Conservation (phyloP, 768 basidiomycete species). For the Phanerochaete carnosa region DNA sequence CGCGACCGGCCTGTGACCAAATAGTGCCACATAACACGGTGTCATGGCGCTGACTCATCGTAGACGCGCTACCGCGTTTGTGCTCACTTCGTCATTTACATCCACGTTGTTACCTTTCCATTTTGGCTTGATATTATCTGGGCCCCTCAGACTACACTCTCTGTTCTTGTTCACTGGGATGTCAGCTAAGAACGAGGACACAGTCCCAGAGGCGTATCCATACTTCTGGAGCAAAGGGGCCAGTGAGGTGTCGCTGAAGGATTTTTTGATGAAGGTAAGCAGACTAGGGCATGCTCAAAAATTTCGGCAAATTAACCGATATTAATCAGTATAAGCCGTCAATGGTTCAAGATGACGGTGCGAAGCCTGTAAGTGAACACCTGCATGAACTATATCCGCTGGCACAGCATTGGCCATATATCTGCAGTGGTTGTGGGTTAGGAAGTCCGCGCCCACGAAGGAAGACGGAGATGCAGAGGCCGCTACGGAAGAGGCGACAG, state of each 20-base stretch:
- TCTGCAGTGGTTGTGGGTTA: slow-evolving; percentile 65
- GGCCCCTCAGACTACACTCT: not conserved
- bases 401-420: not conserved
- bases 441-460: slow-evolving; percentile 10
- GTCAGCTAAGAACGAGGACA: not conserved
- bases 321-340: slow-evolving; percentile 63
- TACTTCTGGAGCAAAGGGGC: slow-evolving; percentile 3
- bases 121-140: not conserved
- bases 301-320: not conserved
- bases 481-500: slow-evolving; percentile 45
- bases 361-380: slow-evolving; percentile 54
- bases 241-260: not conserved
- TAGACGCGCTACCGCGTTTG: not conserved
- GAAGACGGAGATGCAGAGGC: slow-evolving; percentile 12
- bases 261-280: slow-evolving; percentile 44
- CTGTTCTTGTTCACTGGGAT: not conserved
- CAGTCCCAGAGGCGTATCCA: not conserved
- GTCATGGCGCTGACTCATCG: not conserved
- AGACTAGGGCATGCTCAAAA: not conserved
- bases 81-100: not conserved
- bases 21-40: slow-evolving; percentile 8
- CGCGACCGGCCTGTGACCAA: not conserved
- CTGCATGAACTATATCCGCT: not conserved
- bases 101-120: not conserved
- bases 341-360: slow-evolving; percentile 76